Percentiles rank a stretch among this genome's conserved stretches.
Evolutionary conservation across 768 basidiomycete genomes (phyloP).

Genomic region (Trichaptum fuscoviolaceum): DNA sequence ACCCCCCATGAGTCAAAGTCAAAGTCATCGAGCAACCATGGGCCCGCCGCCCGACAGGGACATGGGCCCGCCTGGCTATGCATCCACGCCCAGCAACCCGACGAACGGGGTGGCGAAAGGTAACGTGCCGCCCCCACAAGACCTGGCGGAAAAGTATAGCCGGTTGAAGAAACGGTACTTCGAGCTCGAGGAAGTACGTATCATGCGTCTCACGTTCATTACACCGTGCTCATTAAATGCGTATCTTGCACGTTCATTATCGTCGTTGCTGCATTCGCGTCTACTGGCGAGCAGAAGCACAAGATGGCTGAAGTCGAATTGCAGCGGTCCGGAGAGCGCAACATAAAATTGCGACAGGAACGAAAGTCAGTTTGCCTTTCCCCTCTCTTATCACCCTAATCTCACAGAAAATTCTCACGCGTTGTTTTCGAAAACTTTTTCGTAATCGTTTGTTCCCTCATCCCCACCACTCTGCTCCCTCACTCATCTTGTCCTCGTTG

Average conservation of each 20-base stretch:
- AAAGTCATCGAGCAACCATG: conserved; percentile 25
- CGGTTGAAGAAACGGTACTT: conserved; percentile 61
- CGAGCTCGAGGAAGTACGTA: conserved; percentile 49
- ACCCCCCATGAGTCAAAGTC: conserved; percentile 17
- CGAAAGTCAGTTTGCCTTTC: conserved; percentile 43
- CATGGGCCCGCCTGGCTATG: conserved; percentile 39
- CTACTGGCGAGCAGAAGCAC: conserved; percentile 38
- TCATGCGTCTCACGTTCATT: neutral
- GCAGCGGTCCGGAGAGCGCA: conserved; percentile 56
- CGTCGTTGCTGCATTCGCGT: conserved; percentile 2
- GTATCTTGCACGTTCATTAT: neutral
- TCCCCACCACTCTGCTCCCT: neutral
- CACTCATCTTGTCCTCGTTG: neutral
- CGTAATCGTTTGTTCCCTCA: conserved; percentile 9
- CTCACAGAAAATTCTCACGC: conserved; percentile 2
- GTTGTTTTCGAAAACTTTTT: conserved; percentile 8
- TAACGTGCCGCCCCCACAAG: conserved; percentile 23
- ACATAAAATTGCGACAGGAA: conserved; percentile 56
- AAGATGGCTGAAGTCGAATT: conserved; percentile 55
- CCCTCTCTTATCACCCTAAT: conserved; percentile 1
- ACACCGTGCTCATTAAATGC: neutral
- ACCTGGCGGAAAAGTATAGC: conserved; percentile 56
- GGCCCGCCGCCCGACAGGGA: conserved; percentile 42
- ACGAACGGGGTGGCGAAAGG: conserved; percentile 21
- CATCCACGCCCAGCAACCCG: conserved; percentile 31